Conservation (phyloP, 2,329 filamentous ascomycete species). For the Colletotrichum sp. region DNA sequence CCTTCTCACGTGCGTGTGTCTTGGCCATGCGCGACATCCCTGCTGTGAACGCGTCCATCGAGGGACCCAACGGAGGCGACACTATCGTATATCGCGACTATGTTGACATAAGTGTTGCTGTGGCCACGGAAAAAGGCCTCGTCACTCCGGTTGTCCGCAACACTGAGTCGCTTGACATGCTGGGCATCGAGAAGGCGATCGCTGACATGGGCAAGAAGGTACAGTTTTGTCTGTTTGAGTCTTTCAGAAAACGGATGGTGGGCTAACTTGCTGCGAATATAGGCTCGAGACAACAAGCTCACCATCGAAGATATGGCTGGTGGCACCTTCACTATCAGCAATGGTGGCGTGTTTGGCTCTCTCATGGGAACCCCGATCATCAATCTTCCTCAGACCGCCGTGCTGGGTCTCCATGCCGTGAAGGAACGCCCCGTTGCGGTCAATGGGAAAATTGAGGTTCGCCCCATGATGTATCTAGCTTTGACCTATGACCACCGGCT, state of each 20-base stretch:
- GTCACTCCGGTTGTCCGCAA: constrained; percentile 97
- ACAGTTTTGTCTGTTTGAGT: constrained; percentile 23
- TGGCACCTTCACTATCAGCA: constrained; percentile 97
- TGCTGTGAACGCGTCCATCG: constrained; percentile 94
- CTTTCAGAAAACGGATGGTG: background rate
- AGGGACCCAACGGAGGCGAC: constrained; percentile 92
- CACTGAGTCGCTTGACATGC: constrained; percentile 84
- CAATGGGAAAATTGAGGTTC: constrained; percentile 92
- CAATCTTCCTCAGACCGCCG: constrained; percentile 92
- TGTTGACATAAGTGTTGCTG: constrained; percentile 95
- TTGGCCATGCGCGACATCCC: constrained; percentile 96
- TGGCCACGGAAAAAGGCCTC: constrained; percentile 95
- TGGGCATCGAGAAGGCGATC: constrained; percentile 89
- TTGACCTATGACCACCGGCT: constrained; percentile 97
- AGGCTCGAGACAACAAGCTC: constrained; percentile 94
- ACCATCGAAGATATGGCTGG: constrained; percentile 99
- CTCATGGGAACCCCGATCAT: constrained; percentile 98
- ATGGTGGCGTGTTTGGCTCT: constrained; percentile 95
- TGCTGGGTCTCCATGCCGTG: constrained; percentile 92
- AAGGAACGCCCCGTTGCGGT: constrained; percentile 91
- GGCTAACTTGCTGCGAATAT: constrained; percentile 13
- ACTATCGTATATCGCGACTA: constrained; percentile 99
- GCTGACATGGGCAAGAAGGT: constrained; percentile 97
- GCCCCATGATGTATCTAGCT: constrained; percentile 99
- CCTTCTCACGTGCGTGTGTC: constrained; percentile 88